A percentile compares a stretch with the other conserved stretches of the same genome.
Evolutionary conservation across 257 asterid genomes (phyloP).

Genomic region (Gentiana straminea): DNA sequence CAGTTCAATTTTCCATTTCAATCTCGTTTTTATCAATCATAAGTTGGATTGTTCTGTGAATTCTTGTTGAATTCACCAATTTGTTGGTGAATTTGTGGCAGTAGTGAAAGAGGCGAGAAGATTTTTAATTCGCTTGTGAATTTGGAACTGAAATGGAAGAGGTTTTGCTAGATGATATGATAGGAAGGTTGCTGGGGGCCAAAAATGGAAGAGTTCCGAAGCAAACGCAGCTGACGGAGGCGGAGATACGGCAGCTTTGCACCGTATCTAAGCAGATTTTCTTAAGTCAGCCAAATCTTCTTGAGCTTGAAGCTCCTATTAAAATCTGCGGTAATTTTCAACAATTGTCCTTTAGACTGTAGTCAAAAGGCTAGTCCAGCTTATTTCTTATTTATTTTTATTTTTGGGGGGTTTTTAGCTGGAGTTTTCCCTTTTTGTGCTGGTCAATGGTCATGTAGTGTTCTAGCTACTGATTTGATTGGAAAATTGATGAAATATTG

Average conservation of each 20-base stretch:
- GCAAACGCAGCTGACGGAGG: slow-evolving; percentile 22
- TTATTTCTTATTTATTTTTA: neutral
- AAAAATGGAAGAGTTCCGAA: slow-evolving; percentile 22
- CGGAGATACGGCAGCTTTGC: slow-evolving; percentile 23
- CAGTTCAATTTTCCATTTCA: neutral
- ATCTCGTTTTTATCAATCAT: too few species aligned
- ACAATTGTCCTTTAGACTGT: too few species aligned
- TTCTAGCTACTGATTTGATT: neutral
- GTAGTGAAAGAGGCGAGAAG: neutral
- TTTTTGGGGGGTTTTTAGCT: neutral
- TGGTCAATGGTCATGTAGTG: neutral
- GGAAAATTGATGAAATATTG: too few species aligned
- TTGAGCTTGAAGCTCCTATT: slow-evolving; percentile 25
- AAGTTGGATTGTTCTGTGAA: too few species aligned
- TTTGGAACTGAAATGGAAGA: slow-evolving; percentile 15
- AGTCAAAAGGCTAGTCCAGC: too few species aligned
- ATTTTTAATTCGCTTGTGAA: neutral
- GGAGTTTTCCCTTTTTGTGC: neutral
- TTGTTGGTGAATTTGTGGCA: neutral
- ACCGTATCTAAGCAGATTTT: slow-evolving; percentile 17
- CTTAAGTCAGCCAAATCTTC: slow-evolving; percentile 26
- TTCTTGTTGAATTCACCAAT: too few species aligned
- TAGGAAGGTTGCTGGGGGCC: slow-evolving; percentile 16
- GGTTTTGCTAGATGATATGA: slow-evolving; percentile 21
- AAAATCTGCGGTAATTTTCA: slow-evolving; percentile 21